Conservation (phyloP, 768 basidiomycete genomes). For the Naganishia friedmannii region DNA sequence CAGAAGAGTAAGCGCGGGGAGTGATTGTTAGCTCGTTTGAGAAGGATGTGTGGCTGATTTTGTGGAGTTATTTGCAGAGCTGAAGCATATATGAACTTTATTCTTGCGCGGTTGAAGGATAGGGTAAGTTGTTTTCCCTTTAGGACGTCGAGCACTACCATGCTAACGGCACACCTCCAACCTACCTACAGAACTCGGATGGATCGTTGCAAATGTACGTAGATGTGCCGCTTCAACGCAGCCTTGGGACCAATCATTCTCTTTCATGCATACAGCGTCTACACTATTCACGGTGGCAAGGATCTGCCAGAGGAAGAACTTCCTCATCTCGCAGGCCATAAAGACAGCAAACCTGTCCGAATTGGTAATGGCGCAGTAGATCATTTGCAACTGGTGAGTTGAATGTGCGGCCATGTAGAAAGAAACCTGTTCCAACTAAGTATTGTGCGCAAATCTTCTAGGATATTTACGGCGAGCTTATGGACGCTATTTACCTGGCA, state of each 20-base stretch:
- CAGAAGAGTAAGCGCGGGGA: slow-evolving; percentile 69
- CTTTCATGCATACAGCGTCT: slow-evolving; percentile 50
- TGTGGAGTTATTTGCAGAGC: slow-evolving; percentile 22
- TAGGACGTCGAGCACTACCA: too few species aligned
- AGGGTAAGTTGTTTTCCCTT: slow-evolving; percentile 54
- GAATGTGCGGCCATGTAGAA: background rate
- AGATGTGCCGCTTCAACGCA: background rate
- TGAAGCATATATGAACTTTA: slow-evolving; percentile 84
- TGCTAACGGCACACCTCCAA: too few species aligned
- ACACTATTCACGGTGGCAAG: slow-evolving; percentile 79
- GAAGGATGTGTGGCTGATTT: background rate
- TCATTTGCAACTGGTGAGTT: slow-evolving; percentile 75
- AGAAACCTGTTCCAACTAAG: background rate
- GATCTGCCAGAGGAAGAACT: slow-evolving; percentile 82
- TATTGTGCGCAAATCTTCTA: slow-evolving; percentile 45
- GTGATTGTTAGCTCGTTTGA: background rate
- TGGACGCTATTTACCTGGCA: slow-evolving; percentile 95
- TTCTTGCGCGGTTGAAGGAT: slow-evolving; percentile 73
- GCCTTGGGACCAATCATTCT: background rate
- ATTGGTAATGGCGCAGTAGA: slow-evolving; percentile 96
- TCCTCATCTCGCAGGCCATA: slow-evolving; percentile 70
- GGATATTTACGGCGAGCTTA: slow-evolving; percentile 93
- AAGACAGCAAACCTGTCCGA: slow-evolving; percentile 52
- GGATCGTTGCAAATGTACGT: slow-evolving; percentile 85
- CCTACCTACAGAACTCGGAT: slow-evolving; percentile 73